These are phyloP conservation scores for Emydomyces testavorans DNA, from an alignment of 2,329 filamentous ascomycete species.

Conservation along the genomic window DNA sequence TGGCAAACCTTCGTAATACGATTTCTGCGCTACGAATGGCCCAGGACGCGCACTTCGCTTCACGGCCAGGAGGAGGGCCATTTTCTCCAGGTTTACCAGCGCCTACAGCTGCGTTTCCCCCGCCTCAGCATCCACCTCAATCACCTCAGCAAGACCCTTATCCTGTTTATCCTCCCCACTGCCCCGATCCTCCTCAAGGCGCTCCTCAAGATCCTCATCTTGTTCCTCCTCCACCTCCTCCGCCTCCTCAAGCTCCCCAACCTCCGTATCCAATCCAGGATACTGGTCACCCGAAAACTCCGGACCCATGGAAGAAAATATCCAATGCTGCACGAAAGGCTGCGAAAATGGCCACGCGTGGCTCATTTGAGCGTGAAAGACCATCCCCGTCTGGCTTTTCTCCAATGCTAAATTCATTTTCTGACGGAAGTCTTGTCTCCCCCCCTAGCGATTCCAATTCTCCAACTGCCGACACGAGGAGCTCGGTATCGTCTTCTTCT, in stretches of 20 bases:
- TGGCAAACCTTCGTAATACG: slow-evolving; percentile 18
- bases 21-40: slow-evolving; percentile 8
- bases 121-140: too few relatives aligned
- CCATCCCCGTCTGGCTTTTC: slow-evolving; percentile 10
- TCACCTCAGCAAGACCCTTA: too few relatives aligned
- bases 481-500: not conserved
- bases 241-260: not conserved
- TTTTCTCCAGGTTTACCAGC: too few relatives aligned
- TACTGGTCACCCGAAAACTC: not conserved
- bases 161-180: too few relatives aligned
- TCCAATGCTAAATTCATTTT: slow-evolving; percentile 25
- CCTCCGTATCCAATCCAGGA: not conserved
- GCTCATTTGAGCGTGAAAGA: slow-evolving; percentile 14
- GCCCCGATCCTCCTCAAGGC: not conserved
- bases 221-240: slow-evolving; percentile 4
- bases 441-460: slow-evolving; percentile 1
- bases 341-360: not conserved
- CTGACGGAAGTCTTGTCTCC: slow-evolving; percentile 8
- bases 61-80: not conserved
- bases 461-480: not conserved
- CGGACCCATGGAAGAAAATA: not conserved
- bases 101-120: too few relatives aligned
- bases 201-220: too few relatives aligned
- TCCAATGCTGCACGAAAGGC: slow-evolving; percentile 4
- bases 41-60: slow-evolving; percentile 11